A percentile compares a stretch with the other conserved stretches of the same genome.
phyloP scores from a whole-genome alignment of 1,284 basidiomycete genomes.

The Limonomyces culmigenus region DNA sequence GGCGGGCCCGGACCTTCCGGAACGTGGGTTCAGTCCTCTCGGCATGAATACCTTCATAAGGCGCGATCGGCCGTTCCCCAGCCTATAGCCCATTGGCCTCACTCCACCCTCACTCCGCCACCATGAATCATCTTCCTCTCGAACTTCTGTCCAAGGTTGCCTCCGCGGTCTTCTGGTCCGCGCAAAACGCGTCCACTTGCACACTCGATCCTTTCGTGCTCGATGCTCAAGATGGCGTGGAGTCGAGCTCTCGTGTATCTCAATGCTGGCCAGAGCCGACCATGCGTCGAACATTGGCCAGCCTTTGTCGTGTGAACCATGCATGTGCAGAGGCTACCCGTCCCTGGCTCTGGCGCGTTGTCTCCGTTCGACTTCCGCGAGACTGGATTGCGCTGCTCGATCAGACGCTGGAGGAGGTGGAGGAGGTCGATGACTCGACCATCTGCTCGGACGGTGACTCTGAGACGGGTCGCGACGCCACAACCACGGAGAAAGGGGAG shows the following conservation, averaged over 20 bases:
- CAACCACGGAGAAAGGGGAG: no score
- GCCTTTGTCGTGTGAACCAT: constrained; percentile 54
- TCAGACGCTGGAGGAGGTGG: neutral
- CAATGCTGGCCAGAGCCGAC: constrained; percentile 48
- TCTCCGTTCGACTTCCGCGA: constrained; percentile 63
- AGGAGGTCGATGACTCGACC: no score
- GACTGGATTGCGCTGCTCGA: constrained; percentile 68
- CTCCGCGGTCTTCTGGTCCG: constrained; percentile 44
- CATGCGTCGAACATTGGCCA: constrained; percentile 43
- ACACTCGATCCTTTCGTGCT: constrained; percentile 55
- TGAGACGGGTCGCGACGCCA: no score
- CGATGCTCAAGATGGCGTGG: constrained; percentile 27
- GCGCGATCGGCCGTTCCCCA: no score
- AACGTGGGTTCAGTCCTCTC: no score
- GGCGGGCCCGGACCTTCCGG: no score
- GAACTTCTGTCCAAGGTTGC: constrained; percentile 56
- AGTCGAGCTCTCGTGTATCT: constrained; percentile 55
- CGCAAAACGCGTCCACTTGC: constrained; percentile 30
- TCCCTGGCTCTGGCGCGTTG: constrained; percentile 64
- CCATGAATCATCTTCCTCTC: constrained; percentile 28
- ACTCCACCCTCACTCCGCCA: no score
- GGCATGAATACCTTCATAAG: no score
- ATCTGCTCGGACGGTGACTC: no score
- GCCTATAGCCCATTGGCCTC: no score
- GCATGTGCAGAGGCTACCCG: constrained; percentile 64